These are phyloP conservation scores for Ophiostoma ips DNA, from an alignment of 2,329 filamentous ascomycete species.

Conservation along the genomic window DNA sequence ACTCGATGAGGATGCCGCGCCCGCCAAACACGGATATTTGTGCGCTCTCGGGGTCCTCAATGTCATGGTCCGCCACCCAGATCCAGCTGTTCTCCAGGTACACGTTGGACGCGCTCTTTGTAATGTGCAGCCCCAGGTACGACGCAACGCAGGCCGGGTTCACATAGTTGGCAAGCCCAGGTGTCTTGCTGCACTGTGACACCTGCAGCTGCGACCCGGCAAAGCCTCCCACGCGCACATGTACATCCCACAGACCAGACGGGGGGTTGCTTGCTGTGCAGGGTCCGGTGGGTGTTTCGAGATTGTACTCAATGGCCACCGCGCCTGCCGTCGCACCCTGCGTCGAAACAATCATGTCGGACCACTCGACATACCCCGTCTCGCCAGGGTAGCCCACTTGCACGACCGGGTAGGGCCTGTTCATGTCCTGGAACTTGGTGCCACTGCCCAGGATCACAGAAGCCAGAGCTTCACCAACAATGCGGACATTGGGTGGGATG, in stretches of 20 bases:
- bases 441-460: constrained; percentile 44
- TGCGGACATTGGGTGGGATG: constrained; percentile 34
- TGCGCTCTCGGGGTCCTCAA: constrained; percentile 25
- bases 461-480: constrained; percentile 46
- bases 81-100: constrained; percentile 38
- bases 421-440: constrained; percentile 38
- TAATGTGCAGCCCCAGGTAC: constrained; percentile 30
- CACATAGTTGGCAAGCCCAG: constrained; percentile 18
- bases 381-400: constrained; percentile 47
- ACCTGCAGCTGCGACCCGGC: constrained; percentile 54
- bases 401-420: constrained; percentile 48
- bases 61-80: constrained; percentile 36
- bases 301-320: constrained; percentile 59
- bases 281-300: constrained; percentile 29
- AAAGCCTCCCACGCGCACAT: constrained; percentile 60
- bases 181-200: constrained; percentile 48
- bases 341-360: constrained; percentile 58
- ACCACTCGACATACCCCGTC: constrained; percentile 52
- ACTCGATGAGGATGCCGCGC: constrained; percentile 25
- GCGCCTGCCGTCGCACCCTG: constrained; percentile 54
- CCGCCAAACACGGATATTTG: constrained; percentile 21
- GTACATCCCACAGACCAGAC: constrained; percentile 58
- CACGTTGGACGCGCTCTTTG: constrained; percentile 20
- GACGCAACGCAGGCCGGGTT: constrained; percentile 23
- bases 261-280: constrained; percentile 19